Percentiles rank a stretch among this genome's conserved stretches.
These are phyloP conservation scores for Discostella stelligeroides DNA, from an alignment of 108 stramenopile genomes.

Conservation along the genomic window DNA sequence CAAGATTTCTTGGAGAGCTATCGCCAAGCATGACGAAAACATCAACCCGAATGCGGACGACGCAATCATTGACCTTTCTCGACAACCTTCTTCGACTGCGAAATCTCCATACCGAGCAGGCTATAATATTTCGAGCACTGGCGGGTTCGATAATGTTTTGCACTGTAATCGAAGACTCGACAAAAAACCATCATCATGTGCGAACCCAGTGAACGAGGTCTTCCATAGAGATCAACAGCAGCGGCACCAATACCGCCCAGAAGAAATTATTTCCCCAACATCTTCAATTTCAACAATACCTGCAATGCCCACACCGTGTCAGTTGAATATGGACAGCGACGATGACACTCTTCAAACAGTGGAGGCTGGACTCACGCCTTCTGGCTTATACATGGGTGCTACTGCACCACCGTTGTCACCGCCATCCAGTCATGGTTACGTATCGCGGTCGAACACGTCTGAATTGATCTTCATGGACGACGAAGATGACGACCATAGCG, in stretches of 20 bases:
- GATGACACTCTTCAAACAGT: constrained; percentile 12
- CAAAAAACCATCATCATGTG: neutral
- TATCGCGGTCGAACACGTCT: neutral
- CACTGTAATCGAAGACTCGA: neutral
- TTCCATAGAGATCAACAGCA: neutral
- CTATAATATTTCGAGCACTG: too few species aligned
- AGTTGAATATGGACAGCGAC: constrained; percentile 32
- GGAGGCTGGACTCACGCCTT: constrained; percentile 4
- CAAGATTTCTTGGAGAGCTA: too few species aligned
- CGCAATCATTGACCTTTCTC: too few species aligned
- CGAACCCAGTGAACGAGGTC: neutral
- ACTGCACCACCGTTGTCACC: constrained; percentile 47
- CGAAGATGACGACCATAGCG: constrained; percentile 16
- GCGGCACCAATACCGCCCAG: constrained; percentile 6
- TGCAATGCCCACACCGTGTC: constrained; percentile 40
- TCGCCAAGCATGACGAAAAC: too few species aligned
- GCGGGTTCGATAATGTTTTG: too few species aligned
- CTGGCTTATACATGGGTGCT: constrained; percentile 27
- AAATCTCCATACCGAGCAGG: too few species aligned
- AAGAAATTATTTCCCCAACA: constrained; percentile 38
- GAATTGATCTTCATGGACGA: constrained; percentile 11
- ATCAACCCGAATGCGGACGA: too few species aligned
- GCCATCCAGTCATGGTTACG: constrained; percentile 5
- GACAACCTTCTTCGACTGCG: too few species aligned
- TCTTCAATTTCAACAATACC: constrained; percentile 43